Base-by-base conservation (phyloP, 306 rosid genomes). In the Abrus pulchellus region DNA sequence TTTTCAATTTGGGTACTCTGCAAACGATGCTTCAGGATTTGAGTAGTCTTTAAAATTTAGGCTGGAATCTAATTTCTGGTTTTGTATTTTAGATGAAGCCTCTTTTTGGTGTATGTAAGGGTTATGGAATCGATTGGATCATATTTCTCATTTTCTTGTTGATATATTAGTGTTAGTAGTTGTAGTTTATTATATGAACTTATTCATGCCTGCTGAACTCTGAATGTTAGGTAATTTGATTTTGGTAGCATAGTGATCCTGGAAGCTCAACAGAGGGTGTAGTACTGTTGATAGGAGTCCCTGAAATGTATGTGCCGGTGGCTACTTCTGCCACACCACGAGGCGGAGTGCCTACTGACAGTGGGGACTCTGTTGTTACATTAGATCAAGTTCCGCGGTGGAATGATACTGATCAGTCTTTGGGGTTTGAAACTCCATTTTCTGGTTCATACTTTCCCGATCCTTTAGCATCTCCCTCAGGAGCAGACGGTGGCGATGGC, bases 361-460 rank as follows among this genome's bases (percentile, higher is more conserved):
- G 40, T 74, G 97, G 90, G 75, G 97, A 92, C 57, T 88, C 86
- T 83, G 83, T 90, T 60, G 98, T 93, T 66, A 86, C 84, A 81
- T 87, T 96, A 86, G 97, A 92, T 85, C 97, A 93, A 89, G 89
- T 96, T 85, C 98, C 99, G 0, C 85, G 98, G 48, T 96, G 99
- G 99, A 88, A 89, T 80, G 97, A 93, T 83, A 90, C 97, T 0
- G 98, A 96, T 82, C 89, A 88, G 69, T 89, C 90, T 1, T 65
- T 88, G 86, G 94, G 86, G 66, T 65, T 68, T 57, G 96, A 82
- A 49, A 79, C 93, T 0, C 80, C 93, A 0, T 91, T 78, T 81
- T 85, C 94, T 13, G 68, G 83, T 83, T 83, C 92, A 0, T 86
- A 85, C 71, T 95, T 91, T 63, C 91, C 94, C 27, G 98, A 95